Conservation (phyloP, 1,139 yeast species). For the Saccharomyces uvarum region DNA sequence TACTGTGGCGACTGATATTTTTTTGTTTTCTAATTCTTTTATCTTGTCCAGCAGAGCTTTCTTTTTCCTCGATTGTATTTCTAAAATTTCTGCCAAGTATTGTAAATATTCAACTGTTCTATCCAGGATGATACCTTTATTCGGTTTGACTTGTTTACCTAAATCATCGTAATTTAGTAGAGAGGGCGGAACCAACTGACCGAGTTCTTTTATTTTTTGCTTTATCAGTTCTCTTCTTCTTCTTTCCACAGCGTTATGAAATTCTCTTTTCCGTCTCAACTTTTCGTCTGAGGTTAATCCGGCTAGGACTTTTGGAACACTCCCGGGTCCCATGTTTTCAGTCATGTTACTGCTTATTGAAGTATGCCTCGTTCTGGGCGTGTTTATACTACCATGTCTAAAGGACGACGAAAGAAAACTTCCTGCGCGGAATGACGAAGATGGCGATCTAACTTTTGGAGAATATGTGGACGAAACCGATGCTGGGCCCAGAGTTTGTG, state of each 20-base stretch:
- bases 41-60: conserved; percentile 32
- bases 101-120: conserved; percentile 62
- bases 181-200: conserved; percentile 64
- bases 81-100: conserved; percentile 43
- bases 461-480: conserved; percentile 7
- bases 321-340: conserved; percentile 8
- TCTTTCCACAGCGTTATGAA: conserved; percentile 77
- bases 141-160: conserved; percentile 62
- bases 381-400: conserved; percentile 16
- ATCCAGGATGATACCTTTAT: conserved; percentile 59
- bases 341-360: conserved; percentile 15
- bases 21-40: conserved; percentile 30
- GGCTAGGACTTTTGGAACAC: conserved; percentile 20
- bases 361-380: conserved; percentile 19
- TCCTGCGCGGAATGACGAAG: conserved; percentile 24
- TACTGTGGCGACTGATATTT: conserved; percentile 1
- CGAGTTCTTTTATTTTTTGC: conserved; percentile 66
- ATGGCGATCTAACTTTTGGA: conserved; percentile 24
- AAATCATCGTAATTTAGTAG: conserved; percentile 46
- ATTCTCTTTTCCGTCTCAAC: conserved; percentile 60
- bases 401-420: conserved; percentile 26
- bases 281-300: conserved; percentile 60
- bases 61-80: conserved; percentile 36
- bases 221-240: conserved; percentile 71
- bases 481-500: conserved; percentile 14